Percentiles rank a stretch among this genome's conserved stretches.
Conservation (phyloP, 2,329 filamentous ascomycete species). For the Pseudocercospora crystallina region DNA sequence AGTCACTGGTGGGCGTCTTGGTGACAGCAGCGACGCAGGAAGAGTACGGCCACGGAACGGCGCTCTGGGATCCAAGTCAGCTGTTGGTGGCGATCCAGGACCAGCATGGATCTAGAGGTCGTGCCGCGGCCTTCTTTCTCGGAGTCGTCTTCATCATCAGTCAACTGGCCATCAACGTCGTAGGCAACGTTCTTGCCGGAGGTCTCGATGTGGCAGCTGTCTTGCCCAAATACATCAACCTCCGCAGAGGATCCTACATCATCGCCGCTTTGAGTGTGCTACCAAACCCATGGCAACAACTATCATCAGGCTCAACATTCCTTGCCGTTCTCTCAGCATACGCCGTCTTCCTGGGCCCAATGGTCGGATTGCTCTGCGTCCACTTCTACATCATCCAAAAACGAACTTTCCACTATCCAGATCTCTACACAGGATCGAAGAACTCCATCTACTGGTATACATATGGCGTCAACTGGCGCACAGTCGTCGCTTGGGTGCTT, state of each 20-base stretch:
- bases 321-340: conserved; percentile 11
- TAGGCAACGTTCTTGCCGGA: conserved; percentile 11
- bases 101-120: conserved; percentile 11
- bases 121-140: conserved; percentile 10
- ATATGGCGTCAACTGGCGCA: conserved; percentile 11
- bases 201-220: conserved; percentile 12
- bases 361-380: conserved; percentile 11
- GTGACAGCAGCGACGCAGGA: conserved; percentile 13
- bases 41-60: conserved; percentile 9
- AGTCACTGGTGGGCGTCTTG: conserved; percentile 4
- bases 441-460: conserved; percentile 11
- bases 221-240: conserved; percentile 10
- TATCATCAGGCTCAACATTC: conserved; percentile 11
- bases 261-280: conserved; percentile 8
- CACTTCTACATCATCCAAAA: conserved; percentile 12
- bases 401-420: conserved; percentile 3
- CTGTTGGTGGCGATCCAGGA: conserved; percentile 16
- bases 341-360: conserved; percentile 8
- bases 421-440: conserved; percentile 7
- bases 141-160: conserved; percentile 8
- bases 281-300: conserved; percentile 11
- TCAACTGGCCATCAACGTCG: conserved; percentile 12
- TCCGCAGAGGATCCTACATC: conserved; percentile 9
- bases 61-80: conserved; percentile 9
- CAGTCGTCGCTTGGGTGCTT: conserved; percentile 6